phyloP scores from a whole-genome alignment of 2,329 filamentous ascomycete species.

The Ophiostoma novo-ulmi region DNA sequence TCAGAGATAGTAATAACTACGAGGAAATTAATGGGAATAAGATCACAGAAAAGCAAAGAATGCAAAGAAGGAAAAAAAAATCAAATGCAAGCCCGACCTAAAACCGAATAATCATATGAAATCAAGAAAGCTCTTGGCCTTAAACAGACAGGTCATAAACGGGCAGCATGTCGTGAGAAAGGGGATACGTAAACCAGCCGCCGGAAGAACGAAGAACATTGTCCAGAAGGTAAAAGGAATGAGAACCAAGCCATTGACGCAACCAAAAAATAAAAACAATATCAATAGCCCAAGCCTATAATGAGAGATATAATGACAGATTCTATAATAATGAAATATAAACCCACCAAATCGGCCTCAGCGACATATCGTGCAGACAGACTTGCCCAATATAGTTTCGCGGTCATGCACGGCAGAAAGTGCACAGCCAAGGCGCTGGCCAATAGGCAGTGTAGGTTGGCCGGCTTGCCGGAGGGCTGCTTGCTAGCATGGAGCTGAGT shows the following conservation, averaged over 20 bases:
- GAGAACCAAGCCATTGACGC: background rate
- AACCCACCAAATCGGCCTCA: background rate
- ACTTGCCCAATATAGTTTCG: conserved; percentile 19
- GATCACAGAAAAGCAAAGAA: background rate
- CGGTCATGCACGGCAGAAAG: conserved; percentile 15
- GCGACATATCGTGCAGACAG: conserved; percentile 1
- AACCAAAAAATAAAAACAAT: background rate
- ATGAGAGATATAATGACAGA: background rate
- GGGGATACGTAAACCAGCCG: background rate
- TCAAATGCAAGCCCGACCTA: background rate
- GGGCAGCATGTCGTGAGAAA: background rate
- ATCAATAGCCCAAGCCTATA: background rate
- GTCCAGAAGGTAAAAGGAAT: too few species aligned
- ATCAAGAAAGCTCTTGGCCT: background rate
- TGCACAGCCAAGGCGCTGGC: conserved; percentile 9
- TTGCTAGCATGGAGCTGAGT: conserved; percentile 8
- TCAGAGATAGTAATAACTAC: background rate
- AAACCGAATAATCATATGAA: background rate
- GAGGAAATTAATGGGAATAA: too few species aligned
- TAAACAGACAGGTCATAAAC: background rate
- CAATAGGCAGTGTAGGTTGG: conserved; percentile 17
- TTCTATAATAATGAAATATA: background rate
- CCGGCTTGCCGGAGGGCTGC: conserved; percentile 13
- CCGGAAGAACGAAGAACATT: background rate
- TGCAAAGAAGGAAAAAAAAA: too few species aligned